Evolutionary conservation across 441 rosid species (phyloP), one percentile per base, ranked within the genome.

Genomic region (Populus hybrid): DNA sequence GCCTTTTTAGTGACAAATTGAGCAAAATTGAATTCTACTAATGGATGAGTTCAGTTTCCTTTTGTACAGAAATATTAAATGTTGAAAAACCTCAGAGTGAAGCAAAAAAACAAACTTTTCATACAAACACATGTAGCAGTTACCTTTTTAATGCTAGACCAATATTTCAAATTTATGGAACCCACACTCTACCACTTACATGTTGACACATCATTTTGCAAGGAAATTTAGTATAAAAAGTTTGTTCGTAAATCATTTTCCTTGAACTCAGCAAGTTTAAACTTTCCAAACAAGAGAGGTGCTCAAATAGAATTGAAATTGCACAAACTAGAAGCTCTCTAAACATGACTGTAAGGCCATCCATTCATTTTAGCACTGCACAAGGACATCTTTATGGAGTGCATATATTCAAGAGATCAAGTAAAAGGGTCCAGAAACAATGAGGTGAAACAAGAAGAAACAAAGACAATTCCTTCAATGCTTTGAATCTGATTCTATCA

Each of bases 371-470:
- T 6, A 38, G 68, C 36, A 69, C 34, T 53, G 26, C 36, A 59
- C 38, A 64, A 57, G 24, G 35, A 9, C 53, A 23, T 24, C 42
- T 50, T 14, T 53, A 2, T 57, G 72, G 24, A 32, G 46, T 66
- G 12, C 35, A 34, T 9, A 1, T 8, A 32, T 5, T 28, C 36
- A 68, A 30, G 67, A 67, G 21, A 61, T 67, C 63, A 66, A 42
- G 71, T 67, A 67, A 67, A 67, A 28, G n/a, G 14, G n/a, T 63
- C 34, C 32, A 73, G 67, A 59, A 67, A 50, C 26, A 42, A 61
- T 6, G 26, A 74, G 36, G 28, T 70, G 19, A 70, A 28, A 69
- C 23, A 34, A 50, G 71, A 69, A 69, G 71, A 42, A 14, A 35
- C 14, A 19, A 35, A 24, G 59, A 14, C 64, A 72, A 53, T 50